Evolutionary conservation across 108 stramenopile species (phyloP).

Genomic region (Asterionellopsis glacialis): DNA sequence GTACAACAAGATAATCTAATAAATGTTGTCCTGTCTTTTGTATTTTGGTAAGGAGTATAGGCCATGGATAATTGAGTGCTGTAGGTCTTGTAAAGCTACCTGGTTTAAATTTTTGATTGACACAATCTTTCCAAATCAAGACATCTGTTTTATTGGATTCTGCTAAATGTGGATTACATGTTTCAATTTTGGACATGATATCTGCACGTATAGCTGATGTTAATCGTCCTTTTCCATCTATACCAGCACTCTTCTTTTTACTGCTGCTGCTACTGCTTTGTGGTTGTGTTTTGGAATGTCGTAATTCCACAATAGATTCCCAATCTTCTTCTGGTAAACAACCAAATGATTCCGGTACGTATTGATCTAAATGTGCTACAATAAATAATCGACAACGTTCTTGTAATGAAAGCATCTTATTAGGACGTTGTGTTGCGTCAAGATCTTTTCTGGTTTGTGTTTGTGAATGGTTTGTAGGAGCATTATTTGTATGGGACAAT

Average conservation of each 20-base stretch:
- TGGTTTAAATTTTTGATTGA: conserved; percentile 35
- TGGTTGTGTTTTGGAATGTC: conserved; percentile 24
- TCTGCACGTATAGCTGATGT: conserved; percentile 41
- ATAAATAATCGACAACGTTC: conserved; percentile 25
- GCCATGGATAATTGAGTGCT: conserved; percentile 47
- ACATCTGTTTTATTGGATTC: conserved; percentile 30
- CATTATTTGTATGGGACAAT: too few species aligned
- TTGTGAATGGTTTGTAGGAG: too few species aligned
- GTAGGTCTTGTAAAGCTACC: conserved; percentile 44
- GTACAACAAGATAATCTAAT: background rate
- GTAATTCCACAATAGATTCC: conserved; percentile 30
- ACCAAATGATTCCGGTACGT: conserved; percentile 37
- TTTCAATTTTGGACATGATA: conserved; percentile 38
- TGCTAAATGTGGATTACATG: conserved; percentile 31
- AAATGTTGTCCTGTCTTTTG: background rate
- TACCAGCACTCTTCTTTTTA: too few species aligned
- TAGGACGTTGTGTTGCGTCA: too few species aligned
- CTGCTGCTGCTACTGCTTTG: too few species aligned
- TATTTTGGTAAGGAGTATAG: conserved; percentile 25
- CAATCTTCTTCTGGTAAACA: conserved; percentile 40
- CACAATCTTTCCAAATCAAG: conserved; percentile 53
- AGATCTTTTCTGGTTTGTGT: too few species aligned
- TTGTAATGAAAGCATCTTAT: conserved; percentile 1
- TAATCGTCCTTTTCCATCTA: conserved; percentile 27
- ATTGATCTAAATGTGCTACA: conserved; percentile 46